Conservation (phyloP, 257 asterid genomes). For the Primulina tabacum region DNA sequence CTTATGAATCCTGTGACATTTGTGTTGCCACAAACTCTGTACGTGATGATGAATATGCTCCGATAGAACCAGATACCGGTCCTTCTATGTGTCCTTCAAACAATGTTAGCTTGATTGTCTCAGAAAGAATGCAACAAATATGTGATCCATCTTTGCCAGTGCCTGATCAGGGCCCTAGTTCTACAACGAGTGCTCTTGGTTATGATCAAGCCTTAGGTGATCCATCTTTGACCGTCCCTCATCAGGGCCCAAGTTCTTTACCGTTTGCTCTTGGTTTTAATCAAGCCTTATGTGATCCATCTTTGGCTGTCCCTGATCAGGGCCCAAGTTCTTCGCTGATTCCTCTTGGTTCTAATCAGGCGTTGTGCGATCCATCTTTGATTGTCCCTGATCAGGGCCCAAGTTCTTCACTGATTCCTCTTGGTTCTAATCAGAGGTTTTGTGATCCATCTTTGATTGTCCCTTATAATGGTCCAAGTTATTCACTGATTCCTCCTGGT, state of each 20-base stretch:
- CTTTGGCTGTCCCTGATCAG: background rate
- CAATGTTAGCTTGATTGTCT: background rate
- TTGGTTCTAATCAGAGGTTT: background rate
- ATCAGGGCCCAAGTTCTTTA: background rate
- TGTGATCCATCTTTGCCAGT: background rate
- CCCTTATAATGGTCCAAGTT: background rate
- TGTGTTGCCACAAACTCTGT: conserved; percentile 4
- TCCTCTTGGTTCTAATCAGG: too few species aligned
- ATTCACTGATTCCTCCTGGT: background rate
- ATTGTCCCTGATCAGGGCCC: background rate
- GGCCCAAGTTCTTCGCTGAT: background rate
- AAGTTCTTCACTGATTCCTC: background rate
- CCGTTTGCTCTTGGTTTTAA: background rate
- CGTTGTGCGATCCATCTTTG: background rate
- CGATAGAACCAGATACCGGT: conserved; percentile 11
- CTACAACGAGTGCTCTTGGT: background rate
- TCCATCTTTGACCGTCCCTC: background rate
- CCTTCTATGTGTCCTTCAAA: background rate
- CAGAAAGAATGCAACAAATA: conserved; percentile 4
- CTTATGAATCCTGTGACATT: conserved; percentile 5
- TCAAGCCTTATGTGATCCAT: background rate
- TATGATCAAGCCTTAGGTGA: background rate
- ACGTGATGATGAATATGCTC: background rate
- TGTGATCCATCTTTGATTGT: background rate
- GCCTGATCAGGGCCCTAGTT: background rate